These are phyloP conservation scores for Cladophialophora immunda DNA, from an alignment of 2,329 filamentous ascomycete species.

Conservation along the genomic window DNA sequence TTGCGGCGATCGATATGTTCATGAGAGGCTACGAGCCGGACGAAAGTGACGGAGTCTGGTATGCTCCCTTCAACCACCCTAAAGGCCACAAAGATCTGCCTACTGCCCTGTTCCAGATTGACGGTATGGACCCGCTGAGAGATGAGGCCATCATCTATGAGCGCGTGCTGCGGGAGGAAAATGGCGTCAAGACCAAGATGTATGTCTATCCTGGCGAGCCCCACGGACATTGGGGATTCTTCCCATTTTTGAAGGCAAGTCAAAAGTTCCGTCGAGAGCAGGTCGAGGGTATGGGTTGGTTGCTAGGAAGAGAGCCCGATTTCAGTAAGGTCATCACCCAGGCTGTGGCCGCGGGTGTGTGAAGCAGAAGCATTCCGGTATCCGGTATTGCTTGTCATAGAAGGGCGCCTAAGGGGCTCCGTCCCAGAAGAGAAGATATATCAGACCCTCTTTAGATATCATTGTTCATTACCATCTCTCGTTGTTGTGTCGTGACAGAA, in stretches of 20 bases:
- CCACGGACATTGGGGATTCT: conserved; percentile 45
- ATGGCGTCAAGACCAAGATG: conserved; percentile 43
- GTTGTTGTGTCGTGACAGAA: not conserved
- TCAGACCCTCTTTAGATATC: conserved; percentile 5
- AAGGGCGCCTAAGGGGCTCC: not conserved
- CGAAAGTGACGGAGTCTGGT: conserved; percentile 34
- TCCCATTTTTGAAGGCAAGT: conserved; percentile 41
- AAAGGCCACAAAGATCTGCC: conserved; percentile 44
- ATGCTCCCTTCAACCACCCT: conserved; percentile 34
- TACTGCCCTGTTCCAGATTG: conserved; percentile 42
- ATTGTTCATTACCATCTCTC: not conserved
- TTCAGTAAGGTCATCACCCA: conserved; percentile 30
- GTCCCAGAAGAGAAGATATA: not conserved
- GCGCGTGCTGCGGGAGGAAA: conserved; percentile 38
- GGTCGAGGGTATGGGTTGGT: conserved; percentile 37
- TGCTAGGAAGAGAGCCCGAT: conserved; percentile 35
- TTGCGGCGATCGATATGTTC: conserved; percentile 42
- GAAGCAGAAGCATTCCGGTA: not conserved
- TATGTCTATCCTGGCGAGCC: conserved; percentile 47
- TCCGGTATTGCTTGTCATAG: not conserved
- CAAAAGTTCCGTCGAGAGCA: conserved; percentile 42
- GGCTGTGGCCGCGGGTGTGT: conserved; percentile 29
- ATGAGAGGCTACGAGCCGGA: conserved; percentile 38
- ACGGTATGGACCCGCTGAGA: conserved; percentile 43
- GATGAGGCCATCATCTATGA: conserved; percentile 44